Base-by-base conservation (phyloP, 2,329 filamentous ascomycete species). In the Botryotinia globosa region DNA sequence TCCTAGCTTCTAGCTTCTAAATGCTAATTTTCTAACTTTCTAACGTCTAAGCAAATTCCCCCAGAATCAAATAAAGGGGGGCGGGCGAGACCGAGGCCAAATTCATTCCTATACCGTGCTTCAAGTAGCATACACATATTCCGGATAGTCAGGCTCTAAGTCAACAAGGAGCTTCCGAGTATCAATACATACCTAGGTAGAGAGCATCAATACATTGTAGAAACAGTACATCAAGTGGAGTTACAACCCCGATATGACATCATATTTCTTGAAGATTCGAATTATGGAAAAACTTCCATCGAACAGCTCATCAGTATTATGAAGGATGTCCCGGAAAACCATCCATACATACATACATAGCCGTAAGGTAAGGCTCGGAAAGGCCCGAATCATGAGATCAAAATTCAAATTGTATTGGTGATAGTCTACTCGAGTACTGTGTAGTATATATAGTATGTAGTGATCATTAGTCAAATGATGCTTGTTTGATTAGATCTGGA, bases 251-350 rank as follows among this genome's bases (percentile, higher is more conserved):
- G 6, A 29, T 22, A 65, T 65, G 63, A 48, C 63, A 65, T 65
- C 63, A 65, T 32, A 22, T 63, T 45, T 32, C 61, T 8, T 20
- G 37, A 18, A 42, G 22, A 25, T 29, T 63, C 18, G 20, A 34
- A 22, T 63, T 3, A 8, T 34, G 20, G 37, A n/a, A 63, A 44
- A 44, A 63, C 25, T 8, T 64, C 42, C 34, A 44, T 44, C 39
- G 39, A 66, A 66, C 64, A 66, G 45, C 64, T 66, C 64, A 66
- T 66, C 64, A 45, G 45, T 25, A 22, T 34, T 39, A 39, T 54
- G 12, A 39, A 66, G 64, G 64, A 66, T 66, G 39, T 54, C 64
- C 64, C 34, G 22, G 64, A 2, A 66, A 16, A 54, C 14, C 10
- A 39, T 34, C 8, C 10, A 39, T 34, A 66, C n/a, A n/a, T n/a